A percentile compares a stretch with the other conserved stretches of the same genome.
Conservation (phyloP, 768 basidiomycete species). For the Boletus fagicola region DNA sequence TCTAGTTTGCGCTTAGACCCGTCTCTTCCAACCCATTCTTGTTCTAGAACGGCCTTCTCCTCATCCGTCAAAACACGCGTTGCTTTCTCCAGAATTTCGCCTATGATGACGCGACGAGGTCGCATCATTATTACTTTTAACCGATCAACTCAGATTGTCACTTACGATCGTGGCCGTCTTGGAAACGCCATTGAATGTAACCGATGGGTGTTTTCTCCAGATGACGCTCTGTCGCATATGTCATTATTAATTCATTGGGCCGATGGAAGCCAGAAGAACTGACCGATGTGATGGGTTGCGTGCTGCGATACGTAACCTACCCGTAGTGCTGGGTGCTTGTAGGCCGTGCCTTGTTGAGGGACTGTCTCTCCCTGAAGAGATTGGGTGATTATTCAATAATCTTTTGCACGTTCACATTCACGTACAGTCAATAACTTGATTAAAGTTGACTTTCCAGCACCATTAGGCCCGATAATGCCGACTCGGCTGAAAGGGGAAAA, state of each 20-base stretch:
- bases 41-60: conserved; percentile 76
- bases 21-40: conserved; percentile 88
- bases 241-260: conserved; percentile 22
- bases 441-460: conserved; percentile 94
- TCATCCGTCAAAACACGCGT: conserved; percentile 88
- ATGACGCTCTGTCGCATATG: conserved; percentile 64
- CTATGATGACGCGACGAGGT: conserved; percentile 36
- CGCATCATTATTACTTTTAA: conserved; percentile 8
- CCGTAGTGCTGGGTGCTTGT: conserved; percentile 91
- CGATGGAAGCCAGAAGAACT: conserved; percentile 19
- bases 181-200: conserved; percentile 99
- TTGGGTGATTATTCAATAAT: conserved; percentile 6
- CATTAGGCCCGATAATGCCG: conserved; percentile 89
- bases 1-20: conserved; percentile 91
- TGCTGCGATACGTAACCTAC: conserved; percentile 98
- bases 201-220: conserved; percentile 94
- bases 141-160: conserved; percentile 20
- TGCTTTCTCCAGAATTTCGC: conserved; percentile 87
- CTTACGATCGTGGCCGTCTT: conserved; percentile 94
- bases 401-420: conserved; percentile 12
- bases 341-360: conserved; percentile 88
- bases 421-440: conserved; percentile 88
- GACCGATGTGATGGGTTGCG: conserved; percentile 94
- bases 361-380: conserved; percentile 74
- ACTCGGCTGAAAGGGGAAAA: conserved; percentile 61